Base-by-base conservation (phyloP, 192 early-diverging fungal genomes). In the Tieghemiomyces parasiticus region DNA sequence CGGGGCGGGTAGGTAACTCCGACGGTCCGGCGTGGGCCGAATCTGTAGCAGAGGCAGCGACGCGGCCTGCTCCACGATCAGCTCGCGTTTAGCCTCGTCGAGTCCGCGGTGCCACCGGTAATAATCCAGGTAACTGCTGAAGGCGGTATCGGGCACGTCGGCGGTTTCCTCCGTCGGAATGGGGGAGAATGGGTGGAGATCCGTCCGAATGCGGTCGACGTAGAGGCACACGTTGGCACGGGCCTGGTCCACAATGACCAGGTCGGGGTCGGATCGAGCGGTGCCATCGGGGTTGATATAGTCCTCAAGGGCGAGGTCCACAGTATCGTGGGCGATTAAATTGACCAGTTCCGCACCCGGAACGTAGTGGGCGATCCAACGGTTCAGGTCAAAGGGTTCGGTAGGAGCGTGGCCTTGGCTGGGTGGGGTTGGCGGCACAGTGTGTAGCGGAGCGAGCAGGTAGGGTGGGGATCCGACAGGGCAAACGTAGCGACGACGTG, bases 371-470 rank as follows among this genome's bases (percentile, higher is more conserved):
- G 12, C 44, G 20, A 45, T 45, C 20, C 20, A 45, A 13, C 44
- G 20, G 12, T 45, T 45, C 44, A n/a, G n/a, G 44, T 20, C 20
- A 45, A 45, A 45, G 12, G 16, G 72, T 63, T 0, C 31, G 44
- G 12, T 63, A 53, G 4, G n/a, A n/a, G n/a, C n/a, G n/a, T n/a
- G n/a, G n/a, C n/a, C n/a, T n/a, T n/a, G n/a, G n/a, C n/a, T n/a
- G n/a, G n/a, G n/a, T n/a, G n/a, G n/a, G n/a, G n/a, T n/a, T n/a
- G n/a, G n/a, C n/a, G n/a, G n/a, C n/a, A n/a, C n/a, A n/a, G n/a
- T n/a, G n/a, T n/a, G n/a, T n/a, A 78, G 46, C 1, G 86, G 86
- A 1, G 70, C 79, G 28, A 88, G 28, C 31, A 84, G 68, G 32
- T 73, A 79, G 0, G 82, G 74, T 38, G 81, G 63, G 30, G 74